phyloP scores from a whole-genome alignment of 2,329 filamentous ascomycete species.

The Fusarium setosum region DNA sequence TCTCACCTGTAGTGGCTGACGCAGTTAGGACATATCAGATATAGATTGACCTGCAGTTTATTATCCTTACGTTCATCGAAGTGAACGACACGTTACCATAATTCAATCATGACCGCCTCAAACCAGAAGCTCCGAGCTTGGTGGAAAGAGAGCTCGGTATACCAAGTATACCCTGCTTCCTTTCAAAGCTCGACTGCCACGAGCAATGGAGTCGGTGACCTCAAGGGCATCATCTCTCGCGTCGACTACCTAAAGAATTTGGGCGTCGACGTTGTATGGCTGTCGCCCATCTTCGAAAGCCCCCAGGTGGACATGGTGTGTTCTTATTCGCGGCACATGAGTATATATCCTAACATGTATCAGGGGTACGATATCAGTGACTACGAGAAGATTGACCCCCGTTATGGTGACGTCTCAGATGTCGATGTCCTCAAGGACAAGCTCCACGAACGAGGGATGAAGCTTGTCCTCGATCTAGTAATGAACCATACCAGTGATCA shows the following conservation, averaged over 20 bases:
- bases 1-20: constrained; percentile 23
- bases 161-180: constrained; percentile 72
- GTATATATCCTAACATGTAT: neutral
- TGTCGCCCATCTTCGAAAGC: constrained; percentile 59
- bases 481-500: constrained; percentile 76
- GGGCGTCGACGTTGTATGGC: constrained; percentile 70
- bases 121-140: constrained; percentile 51
- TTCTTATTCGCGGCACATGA: neutral
- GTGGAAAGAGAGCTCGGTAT: constrained; percentile 72
- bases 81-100: neutral
- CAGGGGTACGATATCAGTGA: constrained; percentile 77
- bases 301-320: constrained; percentile 73
- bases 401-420: constrained; percentile 75
- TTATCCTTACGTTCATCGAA: too few relatives aligned
- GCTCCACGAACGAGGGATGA: constrained; percentile 73
- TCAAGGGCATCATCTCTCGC: constrained; percentile 67
- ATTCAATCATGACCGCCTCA: constrained; percentile 38
- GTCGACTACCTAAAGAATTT: constrained; percentile 66
- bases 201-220: constrained; percentile 65
- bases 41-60: neutral
- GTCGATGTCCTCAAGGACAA: constrained; percentile 72
- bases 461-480: constrained; percentile 78
- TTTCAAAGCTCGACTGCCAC: constrained; percentile 70
- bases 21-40: neutral
- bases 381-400: constrained; percentile 73